A percentile compares a stretch with the other conserved stretches of the same genome.
These are phyloP conservation scores for Paramecium tetraurelia DNA, from an alignment of 73 alveolate genomes.

Conservation along the genomic window DNA sequence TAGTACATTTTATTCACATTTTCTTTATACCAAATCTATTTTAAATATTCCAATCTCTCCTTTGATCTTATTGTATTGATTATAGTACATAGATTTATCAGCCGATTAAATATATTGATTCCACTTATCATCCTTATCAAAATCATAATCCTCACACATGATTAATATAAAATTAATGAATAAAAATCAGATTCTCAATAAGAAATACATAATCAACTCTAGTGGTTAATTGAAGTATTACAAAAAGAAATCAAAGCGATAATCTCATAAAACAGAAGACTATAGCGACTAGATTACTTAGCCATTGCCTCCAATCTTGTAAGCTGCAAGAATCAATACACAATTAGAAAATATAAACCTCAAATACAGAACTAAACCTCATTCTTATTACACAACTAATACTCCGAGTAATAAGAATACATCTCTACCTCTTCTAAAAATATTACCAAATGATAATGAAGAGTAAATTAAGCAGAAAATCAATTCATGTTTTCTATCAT, in stretches of 20 bases:
- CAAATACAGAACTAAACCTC: background rate
- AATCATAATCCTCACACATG: background rate
- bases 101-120: background rate
- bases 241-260: background rate
- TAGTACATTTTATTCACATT: background rate
- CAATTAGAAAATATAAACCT: background rate
- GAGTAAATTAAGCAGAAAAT: background rate
- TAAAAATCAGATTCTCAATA: background rate
- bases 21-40: slow-evolving; percentile 9
- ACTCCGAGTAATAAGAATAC: background rate
- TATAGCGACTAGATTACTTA: background rate
- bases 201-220: background rate
- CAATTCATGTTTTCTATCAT: background rate
- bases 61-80: background rate
- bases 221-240: background rate
- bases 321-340: background rate
- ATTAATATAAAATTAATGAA: background rate
- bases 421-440: background rate
- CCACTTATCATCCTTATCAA: background rate
- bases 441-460: background rate
- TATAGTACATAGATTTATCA: background rate
- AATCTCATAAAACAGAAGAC: background rate
- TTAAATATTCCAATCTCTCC: slow-evolving; percentile 1
- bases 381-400: background rate
- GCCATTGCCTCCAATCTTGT: background rate